Evolutionary conservation across 1,139 yeast genomes (phyloP), one percentile per base, ranked within the genome.

Genomic region (Candida sp.): DNA sequence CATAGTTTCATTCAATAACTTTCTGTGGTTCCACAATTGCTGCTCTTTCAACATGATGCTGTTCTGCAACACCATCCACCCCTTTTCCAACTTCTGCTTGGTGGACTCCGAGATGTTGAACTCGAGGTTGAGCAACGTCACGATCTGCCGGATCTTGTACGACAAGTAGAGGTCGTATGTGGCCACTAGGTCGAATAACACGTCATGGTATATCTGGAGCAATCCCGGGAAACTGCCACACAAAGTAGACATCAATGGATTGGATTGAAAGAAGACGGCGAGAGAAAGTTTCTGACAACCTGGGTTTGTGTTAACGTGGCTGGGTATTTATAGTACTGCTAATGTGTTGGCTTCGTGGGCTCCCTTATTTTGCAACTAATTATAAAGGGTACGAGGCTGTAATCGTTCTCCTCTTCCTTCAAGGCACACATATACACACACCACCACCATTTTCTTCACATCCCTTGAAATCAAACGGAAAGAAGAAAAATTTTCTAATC

Each of bases 31-130:
- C 42, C 42, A 38, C 31, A 38, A 38, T 17, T 38, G 42, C 12
- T 38, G 31, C 12, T 38, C 42, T 38, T 38, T 38, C 32, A 38
- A 38, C 32, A 38, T 38, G 28, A 38, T 26, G 7, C 42, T 38
- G 17, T 38, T 38, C 42, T 38, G 42, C 17, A 38, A 38, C 32
- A 38, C 42, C 31, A 38, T 38, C 42, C 42, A 38, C 7, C 31
- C 31, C 27, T 38, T 38, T 26, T 38, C 42, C 17, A 38, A 38
- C 31, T 38, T 38, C 22, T 38, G 28, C 42, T 38, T 38, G 9
- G 42, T 38, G 22, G 30, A 25, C 8, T 11, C 28, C 9, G 42
- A 38, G n/a, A 38, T 30, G 17, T 38, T 38, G 12, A 26, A 38
- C 23, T 25, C 42, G 7, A 38, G 42, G 17, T 38, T 38, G 30